Percentiles rank a stretch among this genome's conserved stretches.
Conservation (phyloP, 129 eudicot genomes). For the Tagetes patula region DNA sequence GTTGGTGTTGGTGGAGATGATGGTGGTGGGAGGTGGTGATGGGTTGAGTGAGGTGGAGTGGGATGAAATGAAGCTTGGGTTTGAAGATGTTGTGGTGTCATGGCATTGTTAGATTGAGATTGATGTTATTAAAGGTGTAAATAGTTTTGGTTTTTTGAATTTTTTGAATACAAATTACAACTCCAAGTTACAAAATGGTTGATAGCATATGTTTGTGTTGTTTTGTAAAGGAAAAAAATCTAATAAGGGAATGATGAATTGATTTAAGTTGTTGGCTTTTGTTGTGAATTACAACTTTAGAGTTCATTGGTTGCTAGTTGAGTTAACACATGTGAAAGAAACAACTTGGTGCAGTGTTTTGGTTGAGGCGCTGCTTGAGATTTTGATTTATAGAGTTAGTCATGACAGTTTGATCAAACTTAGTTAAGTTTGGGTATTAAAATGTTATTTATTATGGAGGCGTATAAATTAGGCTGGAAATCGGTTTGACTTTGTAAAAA, state of each 20-base stretch:
- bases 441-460: too few relatives aligned
- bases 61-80: constrained; percentile 57
- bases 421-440: too few relatives aligned
- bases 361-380: too few relatives aligned
- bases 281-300: too few relatives aligned
- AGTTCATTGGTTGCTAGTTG: too few relatives aligned
- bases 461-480: too few relatives aligned
- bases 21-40: constrained; percentile 47
- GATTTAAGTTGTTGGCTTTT: too few relatives aligned
- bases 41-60: constrained; percentile 57
- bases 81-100: constrained; percentile 52
- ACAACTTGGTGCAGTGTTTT: too few relatives aligned
- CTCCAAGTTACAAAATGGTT: not conserved
- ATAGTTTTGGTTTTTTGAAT: constrained; percentile 10
- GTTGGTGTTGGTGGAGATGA: constrained; percentile 66
- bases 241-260: constrained; percentile 22
- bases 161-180: not conserved
- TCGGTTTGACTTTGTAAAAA: too few relatives aligned
- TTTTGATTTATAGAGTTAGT: too few relatives aligned
- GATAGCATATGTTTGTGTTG: not conserved
- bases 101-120: constrained; percentile 36
- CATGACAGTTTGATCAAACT: too few relatives aligned
- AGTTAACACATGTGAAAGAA: too few relatives aligned
- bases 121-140: constrained; percentile 11
- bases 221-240: constrained; percentile 19